These are phyloP conservation scores for Fusarium nygamai DNA, from an alignment of 2,329 filamentous ascomycete genomes.

Conservation along the genomic window DNA sequence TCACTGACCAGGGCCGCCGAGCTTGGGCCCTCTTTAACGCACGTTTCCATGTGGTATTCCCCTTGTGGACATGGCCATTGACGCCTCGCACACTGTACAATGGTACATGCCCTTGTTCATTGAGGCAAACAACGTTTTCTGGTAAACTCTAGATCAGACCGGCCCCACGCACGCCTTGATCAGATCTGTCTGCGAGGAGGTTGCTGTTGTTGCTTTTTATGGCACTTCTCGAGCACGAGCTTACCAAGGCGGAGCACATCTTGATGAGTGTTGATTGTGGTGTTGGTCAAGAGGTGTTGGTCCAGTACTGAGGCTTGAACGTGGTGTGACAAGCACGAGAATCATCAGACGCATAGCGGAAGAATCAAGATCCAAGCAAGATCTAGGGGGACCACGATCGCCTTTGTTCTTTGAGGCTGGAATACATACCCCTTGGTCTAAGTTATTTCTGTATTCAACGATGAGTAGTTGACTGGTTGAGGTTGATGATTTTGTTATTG, in stretches of 20 bases:
- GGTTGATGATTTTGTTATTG: neutral
- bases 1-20: slow-evolving; percentile 2
- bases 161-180: slow-evolving; percentile 14
- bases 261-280: neutral
- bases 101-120: slow-evolving; percentile 1
- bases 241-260: neutral
- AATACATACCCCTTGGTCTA: neutral
- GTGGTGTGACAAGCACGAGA: slow-evolving; percentile 13
- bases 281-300: slow-evolving; percentile 11
- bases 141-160: slow-evolving; percentile 2
- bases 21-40: slow-evolving; percentile 25
- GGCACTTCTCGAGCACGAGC: neutral
- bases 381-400: neutral
- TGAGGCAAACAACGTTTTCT: slow-evolving; percentile 26
- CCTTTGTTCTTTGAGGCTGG: slow-evolving; percentile 1
- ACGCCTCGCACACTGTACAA: slow-evolving; percentile 35
- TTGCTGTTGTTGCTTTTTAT: neutral
- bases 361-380: slow-evolving; percentile 2
- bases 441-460: neutral
- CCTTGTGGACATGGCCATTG: slow-evolving; percentile 4
- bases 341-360: neutral
- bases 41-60: slow-evolving; percentile 27
- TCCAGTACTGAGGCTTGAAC: slow-evolving; percentile 9
- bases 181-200: neutral
- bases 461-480: neutral